Base-by-base conservation (phyloP, 2,329 filamentous ascomycete genomes). In the Fusarium sp. region DNA sequence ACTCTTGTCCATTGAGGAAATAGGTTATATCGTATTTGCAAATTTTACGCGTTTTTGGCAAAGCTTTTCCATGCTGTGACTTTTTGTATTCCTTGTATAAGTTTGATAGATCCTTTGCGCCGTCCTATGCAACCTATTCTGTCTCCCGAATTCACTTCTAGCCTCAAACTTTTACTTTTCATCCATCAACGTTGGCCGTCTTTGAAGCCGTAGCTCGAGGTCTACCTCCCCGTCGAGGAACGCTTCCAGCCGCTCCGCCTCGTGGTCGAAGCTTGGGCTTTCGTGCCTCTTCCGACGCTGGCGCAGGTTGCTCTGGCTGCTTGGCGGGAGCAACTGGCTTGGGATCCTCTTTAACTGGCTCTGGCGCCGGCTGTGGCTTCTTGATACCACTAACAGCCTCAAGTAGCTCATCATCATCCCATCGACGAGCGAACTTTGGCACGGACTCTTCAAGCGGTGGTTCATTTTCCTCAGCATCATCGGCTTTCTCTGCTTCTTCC, bases 341-440 rank as follows among this genome's bases (percentile, higher is more conserved):
- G 7, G 75, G 73, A 44, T 81, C 80, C 35, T 76, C 65, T 57
- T 80, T 80, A 46, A 76, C 71, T 5, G 73, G 72, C 50, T 75
- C 62, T 1, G 73, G 72, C 7, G 80, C 80, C 2, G 78, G 76
- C 68, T 81, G 81, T 70, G 78, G 77, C 69, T 80, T 83, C 70
- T 79, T 77, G 52, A 86, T 83, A 9, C 83, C 84, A 63, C 83
- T 85, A 20, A 87, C 81, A 14, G 84, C 83, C 75, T 84, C 81
- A 60, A 87, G 79, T 46, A 86, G 77, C 67, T 85, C 80, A 39
- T 81, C 79, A 36, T 85, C 84, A 9, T 79, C 80, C 85, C 85
- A 87, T 31, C 78, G 80, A 1, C 82, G 81, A 50, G 76, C 79
- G 46, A 86, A 79, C 41, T 72, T 76, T 3, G 83, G 77, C 18